A percentile compares a stretch with the other conserved stretches of the same genome.
Conservation (phyloP, 129 eudicot genomes). For the sunflower (Helianthus annuus) region DNA sequence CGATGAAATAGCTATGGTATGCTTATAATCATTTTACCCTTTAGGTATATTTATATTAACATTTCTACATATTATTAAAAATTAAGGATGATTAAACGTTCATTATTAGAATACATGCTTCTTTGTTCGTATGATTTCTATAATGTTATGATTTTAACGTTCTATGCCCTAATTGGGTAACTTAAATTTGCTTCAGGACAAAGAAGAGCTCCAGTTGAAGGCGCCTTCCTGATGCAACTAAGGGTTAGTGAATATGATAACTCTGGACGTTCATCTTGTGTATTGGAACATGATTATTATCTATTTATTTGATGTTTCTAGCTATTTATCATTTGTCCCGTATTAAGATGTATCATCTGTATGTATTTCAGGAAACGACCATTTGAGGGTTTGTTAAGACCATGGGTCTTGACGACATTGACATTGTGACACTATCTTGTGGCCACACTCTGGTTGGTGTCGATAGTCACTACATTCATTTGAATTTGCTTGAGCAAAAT, state of each 20-base stretch:
- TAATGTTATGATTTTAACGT: not conserved
- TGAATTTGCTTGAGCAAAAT: not conserved
- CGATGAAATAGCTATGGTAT: not conserved
- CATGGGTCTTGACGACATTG: constrained; percentile 81
- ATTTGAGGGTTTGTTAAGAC: constrained; percentile 61
- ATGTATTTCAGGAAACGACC: constrained; percentile 54
- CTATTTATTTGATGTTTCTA: not conserved
- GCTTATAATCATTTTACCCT: too few relatives aligned
- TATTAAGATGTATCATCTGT: too few relatives aligned
- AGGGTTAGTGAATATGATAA: constrained; percentile 42
- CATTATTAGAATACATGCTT: too few relatives aligned
- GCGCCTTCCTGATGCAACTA: constrained; percentile 81
- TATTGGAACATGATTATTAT: not conserved
- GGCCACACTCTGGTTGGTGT: constrained; percentile 68
- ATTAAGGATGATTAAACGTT: too few relatives aligned
- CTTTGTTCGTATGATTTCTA: not conserved
- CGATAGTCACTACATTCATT: not conserved
- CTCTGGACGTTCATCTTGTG: not conserved
- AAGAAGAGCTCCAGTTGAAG: constrained; percentile 72
- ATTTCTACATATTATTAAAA: too few relatives aligned
- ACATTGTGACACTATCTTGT: constrained; percentile 82
- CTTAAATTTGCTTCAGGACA: constrained; percentile 52
- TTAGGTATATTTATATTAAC: too few relatives aligned
- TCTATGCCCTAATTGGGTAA: not conserved
- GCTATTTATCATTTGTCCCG: not conserved